Conservation (phyloP, 305 asterid species). For the Rubia peregrina region DNA sequence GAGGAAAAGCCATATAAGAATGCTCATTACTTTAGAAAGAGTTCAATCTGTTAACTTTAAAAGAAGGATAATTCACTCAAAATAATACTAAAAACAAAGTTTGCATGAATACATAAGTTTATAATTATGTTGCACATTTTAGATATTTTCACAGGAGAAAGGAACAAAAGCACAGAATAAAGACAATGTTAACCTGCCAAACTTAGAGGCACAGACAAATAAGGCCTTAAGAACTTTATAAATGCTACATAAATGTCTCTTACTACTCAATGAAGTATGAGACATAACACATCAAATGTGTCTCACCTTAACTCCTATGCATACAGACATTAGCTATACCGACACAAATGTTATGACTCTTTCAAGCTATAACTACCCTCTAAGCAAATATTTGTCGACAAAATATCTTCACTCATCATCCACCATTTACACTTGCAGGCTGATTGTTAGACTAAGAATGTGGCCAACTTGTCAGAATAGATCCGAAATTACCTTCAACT, state of each 20-base stretch:
- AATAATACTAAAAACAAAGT: background rate
- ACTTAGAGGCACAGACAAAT: background rate
- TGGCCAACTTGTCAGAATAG: background rate
- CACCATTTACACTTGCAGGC: constrained; percentile 2
- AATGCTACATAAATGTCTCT: background rate
- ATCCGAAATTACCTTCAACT: background rate
- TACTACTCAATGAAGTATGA: background rate
- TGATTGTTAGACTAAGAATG: background rate
- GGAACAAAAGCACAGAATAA: background rate
- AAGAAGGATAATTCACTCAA: background rate
- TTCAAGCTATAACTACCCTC: background rate
- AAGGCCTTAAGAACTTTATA: background rate
- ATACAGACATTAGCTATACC: background rate
- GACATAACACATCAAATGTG: background rate
- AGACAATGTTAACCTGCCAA: background rate
- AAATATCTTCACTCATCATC: background rate
- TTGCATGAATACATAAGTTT: background rate
- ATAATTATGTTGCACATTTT: background rate
- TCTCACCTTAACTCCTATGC: background rate
- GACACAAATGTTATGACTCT: background rate
- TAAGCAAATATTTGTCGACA: background rate
- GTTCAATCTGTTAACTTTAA: background rate
- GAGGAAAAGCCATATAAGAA: background rate
- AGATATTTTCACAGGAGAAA: background rate
- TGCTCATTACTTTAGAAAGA: background rate